Conservation (phyloP, 345 rosid species). For the Populus euphratica region DNA sequence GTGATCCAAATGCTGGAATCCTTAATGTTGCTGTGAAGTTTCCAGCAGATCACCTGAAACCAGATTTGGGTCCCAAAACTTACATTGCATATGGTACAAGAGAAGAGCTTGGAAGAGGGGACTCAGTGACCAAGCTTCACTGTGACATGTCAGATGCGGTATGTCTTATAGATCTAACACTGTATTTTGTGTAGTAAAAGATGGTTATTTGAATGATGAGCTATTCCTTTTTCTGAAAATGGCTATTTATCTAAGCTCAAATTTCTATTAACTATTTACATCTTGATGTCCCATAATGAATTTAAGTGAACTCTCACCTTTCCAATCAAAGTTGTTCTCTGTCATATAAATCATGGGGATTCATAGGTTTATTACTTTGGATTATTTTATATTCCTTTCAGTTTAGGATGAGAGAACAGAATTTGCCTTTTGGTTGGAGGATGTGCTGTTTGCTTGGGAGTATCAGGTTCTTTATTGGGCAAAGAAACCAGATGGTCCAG, state of each 20-base stretch:
- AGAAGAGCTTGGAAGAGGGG: constrained; percentile 89
- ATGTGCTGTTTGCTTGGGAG: background rate
- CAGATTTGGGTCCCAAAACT: constrained; percentile 92
- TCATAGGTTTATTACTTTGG: background rate
- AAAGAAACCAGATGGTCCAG: background rate
- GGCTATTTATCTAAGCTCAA: background rate
- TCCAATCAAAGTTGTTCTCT: background rate
- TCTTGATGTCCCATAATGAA: background rate
- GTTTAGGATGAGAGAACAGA: background rate
- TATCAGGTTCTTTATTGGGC: background rate
- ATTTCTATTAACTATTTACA: background rate
- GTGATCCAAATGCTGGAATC: constrained; percentile 68
- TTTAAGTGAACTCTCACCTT: background rate
- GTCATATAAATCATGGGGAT: background rate
- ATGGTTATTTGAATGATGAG: background rate
- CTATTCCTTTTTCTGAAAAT: background rate
- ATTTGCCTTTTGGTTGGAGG: background rate
- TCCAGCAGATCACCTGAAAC: constrained; percentile 57
- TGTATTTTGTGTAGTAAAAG: background rate
- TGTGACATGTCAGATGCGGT: constrained; percentile 97
- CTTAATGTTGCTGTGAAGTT: constrained; percentile 77
- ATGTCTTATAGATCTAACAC: constrained; percentile 12
- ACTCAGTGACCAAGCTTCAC: constrained; percentile 91
- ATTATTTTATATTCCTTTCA: background rate
- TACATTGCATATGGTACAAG: constrained; percentile 78